Conservation (phyloP, 768 basidiomycete species). For the Calocybe indica region DNA sequence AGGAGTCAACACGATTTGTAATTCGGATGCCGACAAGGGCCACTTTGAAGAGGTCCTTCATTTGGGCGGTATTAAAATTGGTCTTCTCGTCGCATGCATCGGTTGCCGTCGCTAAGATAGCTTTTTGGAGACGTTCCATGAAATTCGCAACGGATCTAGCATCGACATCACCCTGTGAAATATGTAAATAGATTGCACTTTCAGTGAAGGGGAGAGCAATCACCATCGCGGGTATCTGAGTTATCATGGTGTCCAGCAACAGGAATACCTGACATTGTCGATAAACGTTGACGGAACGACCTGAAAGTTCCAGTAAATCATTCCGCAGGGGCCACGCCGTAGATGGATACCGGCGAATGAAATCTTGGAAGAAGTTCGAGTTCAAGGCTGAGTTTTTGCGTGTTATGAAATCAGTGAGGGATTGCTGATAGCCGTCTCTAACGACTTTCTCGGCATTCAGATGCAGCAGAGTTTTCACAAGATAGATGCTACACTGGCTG, state of each 20-base stretch:
- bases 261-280: constrained; percentile 71
- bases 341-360: constrained; percentile 58
- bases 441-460: constrained; percentile 39
- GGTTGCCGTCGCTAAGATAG: constrained; percentile 41
- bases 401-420: constrained; percentile 69
- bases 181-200: constrained; percentile 1
- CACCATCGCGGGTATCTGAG: constrained; percentile 45
- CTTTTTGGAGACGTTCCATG: constrained; percentile 42
- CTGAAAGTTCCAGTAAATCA: constrained; percentile 50
- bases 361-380: constrained; percentile 71
- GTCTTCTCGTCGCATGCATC: constrained; percentile 41
- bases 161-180: constrained; percentile 15
- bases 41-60: constrained; percentile 79
- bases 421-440: constrained; percentile 52
- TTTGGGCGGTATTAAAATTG: constrained; percentile 50
- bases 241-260: constrained; percentile 60
- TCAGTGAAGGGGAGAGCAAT: constrained; percentile 13
- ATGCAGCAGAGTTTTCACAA: constrained; percentile 45
- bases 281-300: constrained; percentile 68
- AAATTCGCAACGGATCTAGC: constrained; percentile 39
- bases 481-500: constrained; percentile 64
- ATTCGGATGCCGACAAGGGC: constrained; percentile 60
- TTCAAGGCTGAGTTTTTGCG: constrained; percentile 79
- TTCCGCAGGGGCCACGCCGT: constrained; percentile 62
- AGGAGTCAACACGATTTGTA: constrained; percentile 40